Evolutionary conservation across 805 yeast genomes (phyloP).

Genomic region (Wickerhamiella spandovensis): DNA sequence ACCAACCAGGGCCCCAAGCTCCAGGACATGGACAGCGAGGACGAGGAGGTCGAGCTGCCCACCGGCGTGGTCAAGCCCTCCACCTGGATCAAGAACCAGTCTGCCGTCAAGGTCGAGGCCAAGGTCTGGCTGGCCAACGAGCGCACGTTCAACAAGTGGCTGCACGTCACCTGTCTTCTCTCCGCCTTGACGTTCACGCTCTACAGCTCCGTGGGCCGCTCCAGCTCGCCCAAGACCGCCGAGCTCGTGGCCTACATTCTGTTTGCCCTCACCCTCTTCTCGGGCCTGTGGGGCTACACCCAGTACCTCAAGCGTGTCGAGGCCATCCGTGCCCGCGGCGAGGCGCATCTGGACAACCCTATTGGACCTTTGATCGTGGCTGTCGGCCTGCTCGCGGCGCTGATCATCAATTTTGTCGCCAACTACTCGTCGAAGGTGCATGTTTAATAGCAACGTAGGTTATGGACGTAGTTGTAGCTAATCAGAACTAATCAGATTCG

Average conservation of each 20-base stretch:
- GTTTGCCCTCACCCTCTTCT: constrained; percentile 67
- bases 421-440: constrained; percentile 27
- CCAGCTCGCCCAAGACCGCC: constrained; percentile 47
- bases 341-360: constrained; percentile 78
- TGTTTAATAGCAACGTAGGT: not conserved
- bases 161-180: constrained; percentile 73
- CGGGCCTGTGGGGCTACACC: constrained; percentile 81
- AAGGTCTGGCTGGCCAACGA: constrained; percentile 98
- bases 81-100: constrained; percentile 67
- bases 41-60: constrained; percentile 74
- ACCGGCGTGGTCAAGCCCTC: constrained; percentile 81
- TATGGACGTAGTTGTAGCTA: no score
- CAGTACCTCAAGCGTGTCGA: constrained; percentile 59
- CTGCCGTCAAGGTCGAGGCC: constrained; percentile 89
- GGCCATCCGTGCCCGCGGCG: constrained; percentile 68
- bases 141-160: constrained; percentile 93
- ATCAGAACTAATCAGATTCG: no score
- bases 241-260: constrained; percentile 61
- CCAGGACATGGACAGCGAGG: constrained; percentile 56
- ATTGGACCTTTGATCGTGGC: constrained; percentile 79
- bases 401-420: constrained; percentile 57
- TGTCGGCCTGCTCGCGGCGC: constrained; percentile 48
- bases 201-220: constrained; percentile 56
- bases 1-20: constrained; percentile 15
- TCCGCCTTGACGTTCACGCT: constrained; percentile 76